Evolutionary conservation across 176 grass and related monocot genomes (phyloP), one percentile per base, ranked within the genome.

Genomic region (Puya raimondii): DNA sequence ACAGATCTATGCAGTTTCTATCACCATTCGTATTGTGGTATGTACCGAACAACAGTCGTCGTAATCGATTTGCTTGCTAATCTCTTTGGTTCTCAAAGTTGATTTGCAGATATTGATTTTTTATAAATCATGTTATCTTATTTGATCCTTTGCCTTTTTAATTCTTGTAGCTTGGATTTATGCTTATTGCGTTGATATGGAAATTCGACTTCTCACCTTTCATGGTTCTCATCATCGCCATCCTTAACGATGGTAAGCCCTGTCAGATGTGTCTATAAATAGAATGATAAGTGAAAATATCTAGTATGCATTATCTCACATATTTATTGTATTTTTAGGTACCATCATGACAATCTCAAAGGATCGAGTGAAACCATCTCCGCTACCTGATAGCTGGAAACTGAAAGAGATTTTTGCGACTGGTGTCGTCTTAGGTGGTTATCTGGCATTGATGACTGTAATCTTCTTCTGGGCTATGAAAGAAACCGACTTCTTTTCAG

Each of bases 221-320:
- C 65, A 90, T 90, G 87, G 80, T 90, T 61, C 70, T 90, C 53
- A 83, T 90, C 66, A 83, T 90, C 29, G 80, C 87, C 75, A 86
- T 90, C 54, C 83, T 90, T 1, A 90, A 90, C 78, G 80, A 90
- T 11, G 87, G 86, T 88, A 63, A n/a, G 64, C 63, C 26, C 49
- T 9, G 49, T 59, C 1, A 74, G 78, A 69, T 54, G 14, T 1
- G 63, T 48, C 53, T 69, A 17, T 18, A 9, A 12, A 56, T 56
- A 56, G 12, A 56, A 56, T 56, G 53, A 15, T 42, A 42, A 42
- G 14, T 56, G 53, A 56, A 56, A 14, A 3, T 56, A 56, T 56
- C 53, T 56, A n/a, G 53, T 56, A n/a, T 59, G 54, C 54, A 17
- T 20, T 2, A 59, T 20, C 20, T 58, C 16, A 58, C 20, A 58